A percentile compares a stretch with the other conserved stretches of the same genome.
Evolutionary conservation across 352 stramenopile genomes (phyloP).

Genomic region (Pythium angustatum): DNA sequence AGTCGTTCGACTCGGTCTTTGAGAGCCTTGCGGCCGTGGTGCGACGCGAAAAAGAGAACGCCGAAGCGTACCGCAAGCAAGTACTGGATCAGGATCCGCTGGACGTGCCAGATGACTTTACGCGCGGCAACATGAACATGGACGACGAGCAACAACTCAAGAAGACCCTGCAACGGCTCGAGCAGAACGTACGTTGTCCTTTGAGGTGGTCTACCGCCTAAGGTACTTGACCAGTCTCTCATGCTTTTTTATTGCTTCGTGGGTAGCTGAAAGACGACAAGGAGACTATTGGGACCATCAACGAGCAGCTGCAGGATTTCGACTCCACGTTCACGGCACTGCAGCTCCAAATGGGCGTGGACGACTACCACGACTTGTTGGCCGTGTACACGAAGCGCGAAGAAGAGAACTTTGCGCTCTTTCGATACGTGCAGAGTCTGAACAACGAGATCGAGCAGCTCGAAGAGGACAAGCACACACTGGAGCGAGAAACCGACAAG

Average conservation of each 20-base stretch:
- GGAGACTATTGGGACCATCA: slow-evolving; percentile 66
- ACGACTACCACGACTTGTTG: slow-evolving; percentile 64
- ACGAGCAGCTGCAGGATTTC: slow-evolving; percentile 72
- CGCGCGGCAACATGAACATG: slow-evolving; percentile 73
- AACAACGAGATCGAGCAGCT: slow-evolving; percentile 83
- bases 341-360: slow-evolving; percentile 65
- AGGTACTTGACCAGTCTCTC: too few species aligned
- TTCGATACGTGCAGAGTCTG: slow-evolving; percentile 77
- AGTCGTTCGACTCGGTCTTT: slow-evolving; percentile 74
- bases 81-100: slow-evolving; percentile 71
- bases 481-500: slow-evolving; percentile 67
- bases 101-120: slow-evolving; percentile 67
- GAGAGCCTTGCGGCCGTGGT: slow-evolving; percentile 72
- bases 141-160: slow-evolving; percentile 80
- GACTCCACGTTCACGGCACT: slow-evolving; percentile 62
- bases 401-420: slow-evolving; percentile 81
- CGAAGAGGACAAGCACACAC: slow-evolving; percentile 67
- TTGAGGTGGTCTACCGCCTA: too few species aligned
- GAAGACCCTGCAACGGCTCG: slow-evolving; percentile 58
- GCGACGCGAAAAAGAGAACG: slow-evolving; percentile 71
- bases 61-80: slow-evolving; percentile 77
- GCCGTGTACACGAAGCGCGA: slow-evolving; percentile 68
- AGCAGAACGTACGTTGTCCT: slow-evolving; percentile 47
- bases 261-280: slow-evolving; percentile 77
- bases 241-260: background rate